A percentile compares a stretch with the other conserved stretches of the same genome.
These are phyloP conservation scores for Prunus mume DNA, from an alignment of 306 rosid genomes.

Conservation along the genomic window DNA sequence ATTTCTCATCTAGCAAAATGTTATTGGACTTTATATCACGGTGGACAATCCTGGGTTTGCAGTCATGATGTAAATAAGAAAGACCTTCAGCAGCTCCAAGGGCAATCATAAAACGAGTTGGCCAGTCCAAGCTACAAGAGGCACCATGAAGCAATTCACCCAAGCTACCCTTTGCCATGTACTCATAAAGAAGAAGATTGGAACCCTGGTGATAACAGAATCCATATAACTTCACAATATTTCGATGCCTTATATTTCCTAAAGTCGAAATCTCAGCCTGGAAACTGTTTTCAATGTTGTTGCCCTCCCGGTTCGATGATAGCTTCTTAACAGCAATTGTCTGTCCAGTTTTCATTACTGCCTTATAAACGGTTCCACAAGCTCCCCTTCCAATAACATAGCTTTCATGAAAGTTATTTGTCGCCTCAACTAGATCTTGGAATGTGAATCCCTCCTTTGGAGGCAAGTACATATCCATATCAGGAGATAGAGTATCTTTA, in stretches of 20 bases:
- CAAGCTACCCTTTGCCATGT: conserved; percentile 93
- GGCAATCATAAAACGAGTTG: conserved; percentile 76
- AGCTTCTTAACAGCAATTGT: conserved; percentile 85
- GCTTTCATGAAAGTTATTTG: conserved; percentile 70
- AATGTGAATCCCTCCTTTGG: conserved; percentile 78
- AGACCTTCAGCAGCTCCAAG: conserved; percentile 99
- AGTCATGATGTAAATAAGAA: conserved; percentile 93
- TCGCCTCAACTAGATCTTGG: conserved; percentile 88
- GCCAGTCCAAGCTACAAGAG: conserved; percentile 70
- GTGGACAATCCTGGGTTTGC: conserved; percentile 91
- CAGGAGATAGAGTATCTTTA: conserved; percentile 52
- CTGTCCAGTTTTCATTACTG: conserved; percentile 66
- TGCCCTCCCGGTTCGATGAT: conserved; percentile 86
- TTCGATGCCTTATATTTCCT: conserved; percentile 93
- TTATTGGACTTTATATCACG: conserved; percentile 94
- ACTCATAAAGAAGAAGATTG: conserved; percentile 86
- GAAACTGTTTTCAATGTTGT: conserved; percentile 75
- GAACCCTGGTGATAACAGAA: conserved; percentile 88
- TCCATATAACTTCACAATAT: conserved; percentile 85
- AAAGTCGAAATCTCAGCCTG: conserved; percentile 83
- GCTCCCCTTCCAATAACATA: conserved; percentile 85
- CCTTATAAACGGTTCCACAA: conserved; percentile 92
- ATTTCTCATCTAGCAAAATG: conserved; percentile 78
- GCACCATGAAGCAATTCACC: conserved; percentile 83
- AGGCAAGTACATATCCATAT: conserved; percentile 77